Percentiles rank a stretch among this genome's conserved stretches.
These are phyloP conservation scores for Glycine tomentella DNA, from an alignment of 306 rosid species.

Conservation along the genomic window DNA sequence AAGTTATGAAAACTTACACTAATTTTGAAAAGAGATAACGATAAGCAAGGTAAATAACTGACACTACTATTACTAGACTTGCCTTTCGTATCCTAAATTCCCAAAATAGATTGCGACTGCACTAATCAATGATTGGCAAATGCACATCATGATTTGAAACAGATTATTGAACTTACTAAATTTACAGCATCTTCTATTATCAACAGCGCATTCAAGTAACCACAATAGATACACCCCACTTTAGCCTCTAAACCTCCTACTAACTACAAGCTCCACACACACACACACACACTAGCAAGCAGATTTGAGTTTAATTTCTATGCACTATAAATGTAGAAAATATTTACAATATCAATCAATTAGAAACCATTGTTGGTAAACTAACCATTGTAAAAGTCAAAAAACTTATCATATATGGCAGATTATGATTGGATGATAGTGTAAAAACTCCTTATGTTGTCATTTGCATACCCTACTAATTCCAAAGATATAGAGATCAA, in stretches of 20 bases:
- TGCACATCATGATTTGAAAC: constrained; percentile 14
- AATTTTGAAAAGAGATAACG: background rate
- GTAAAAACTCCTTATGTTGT: background rate
- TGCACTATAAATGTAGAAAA: background rate
- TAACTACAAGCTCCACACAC: constrained; percentile 17
- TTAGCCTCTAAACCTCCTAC: constrained; percentile 28
- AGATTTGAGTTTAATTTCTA: background rate
- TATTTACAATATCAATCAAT: background rate
- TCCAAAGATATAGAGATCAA: background rate
- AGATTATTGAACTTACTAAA: constrained; percentile 19
- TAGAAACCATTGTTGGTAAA: background rate
- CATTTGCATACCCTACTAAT: background rate
- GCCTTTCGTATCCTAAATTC: background rate
- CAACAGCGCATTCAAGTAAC: constrained; percentile 31
- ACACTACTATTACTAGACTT: background rate
- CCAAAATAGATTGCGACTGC: background rate
- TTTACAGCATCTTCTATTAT: constrained; percentile 33
- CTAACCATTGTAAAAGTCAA: background rate
- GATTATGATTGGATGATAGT: background rate
- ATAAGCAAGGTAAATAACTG: background rate
- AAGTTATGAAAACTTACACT: background rate
- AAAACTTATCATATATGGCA: background rate
- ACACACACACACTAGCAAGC: too few relatives aligned
- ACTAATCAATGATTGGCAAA: constrained; percentile 33
- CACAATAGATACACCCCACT: background rate